Evolutionary conservation across 2,329 filamentous ascomycete genomes (phyloP).

Genomic region (Microcera coccophila): DNA sequence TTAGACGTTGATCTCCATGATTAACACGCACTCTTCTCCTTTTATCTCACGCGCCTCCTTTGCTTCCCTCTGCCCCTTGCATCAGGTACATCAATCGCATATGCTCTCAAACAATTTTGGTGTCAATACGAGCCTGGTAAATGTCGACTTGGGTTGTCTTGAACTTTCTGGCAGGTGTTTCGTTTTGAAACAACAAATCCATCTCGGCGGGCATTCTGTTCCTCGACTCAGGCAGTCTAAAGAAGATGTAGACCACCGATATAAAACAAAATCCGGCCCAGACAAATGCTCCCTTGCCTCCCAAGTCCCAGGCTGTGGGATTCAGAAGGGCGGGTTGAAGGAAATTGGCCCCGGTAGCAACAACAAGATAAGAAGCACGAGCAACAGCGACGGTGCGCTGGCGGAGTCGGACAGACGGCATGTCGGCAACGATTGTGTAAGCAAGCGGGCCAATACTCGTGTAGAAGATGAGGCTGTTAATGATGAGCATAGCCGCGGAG

Average conservation of each 20-base stretch:
- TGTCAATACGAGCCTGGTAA: too few relatives aligned
- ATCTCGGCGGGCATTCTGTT: constrained; percentile 53
- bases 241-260: constrained; percentile 48
- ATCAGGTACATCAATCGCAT: too few relatives aligned
- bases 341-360: constrained; percentile 43
- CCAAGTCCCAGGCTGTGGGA: constrained; percentile 43
- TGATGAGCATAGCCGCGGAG: constrained; percentile 42
- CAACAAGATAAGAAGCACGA: constrained; percentile 45
- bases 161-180: constrained; percentile 41
- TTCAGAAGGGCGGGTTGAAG: constrained; percentile 45
- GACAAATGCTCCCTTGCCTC: constrained; percentile 45
- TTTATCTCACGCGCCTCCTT: too few relatives aligned
- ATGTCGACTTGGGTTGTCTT: constrained; percentile 28
- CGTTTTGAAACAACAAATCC: constrained; percentile 50
- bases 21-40: too few relatives aligned
- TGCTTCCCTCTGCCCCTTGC: too few relatives aligned
- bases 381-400: constrained; percentile 45
- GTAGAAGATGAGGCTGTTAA: constrained; percentile 42
- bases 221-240: constrained; percentile 53
- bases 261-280: constrained; percentile 41
- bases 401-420: constrained; percentile 43
- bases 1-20: too few relatives aligned
- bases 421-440: constrained; percentile 71
- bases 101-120: too few relatives aligned
- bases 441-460: constrained; percentile 54